These are phyloP conservation scores for Claviceps spartinae DNA, from an alignment of 2,329 filamentous ascomycete species.

Conservation along the genomic window DNA sequence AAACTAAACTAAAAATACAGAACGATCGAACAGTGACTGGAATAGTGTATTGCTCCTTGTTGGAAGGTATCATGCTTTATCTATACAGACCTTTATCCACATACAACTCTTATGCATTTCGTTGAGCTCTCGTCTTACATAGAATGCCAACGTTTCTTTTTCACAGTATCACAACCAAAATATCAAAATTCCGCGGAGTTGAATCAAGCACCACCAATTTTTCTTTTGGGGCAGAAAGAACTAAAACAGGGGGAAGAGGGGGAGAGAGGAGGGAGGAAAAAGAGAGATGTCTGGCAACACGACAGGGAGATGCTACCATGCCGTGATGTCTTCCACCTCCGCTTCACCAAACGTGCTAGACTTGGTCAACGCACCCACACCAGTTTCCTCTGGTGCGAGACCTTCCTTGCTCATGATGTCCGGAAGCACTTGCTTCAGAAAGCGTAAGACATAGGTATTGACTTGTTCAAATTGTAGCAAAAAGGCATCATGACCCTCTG, in stretches of 20 bases:
- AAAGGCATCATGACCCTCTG: constrained; percentile 94
- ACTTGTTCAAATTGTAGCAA: constrained; percentile 95
- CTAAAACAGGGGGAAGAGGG: background rate
- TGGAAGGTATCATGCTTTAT: background rate
- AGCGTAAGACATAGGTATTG: constrained; percentile 72
- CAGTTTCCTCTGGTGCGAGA: constrained; percentile 32
- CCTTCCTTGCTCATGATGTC: constrained; percentile 69
- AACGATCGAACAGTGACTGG: background rate
- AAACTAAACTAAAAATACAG: background rate
- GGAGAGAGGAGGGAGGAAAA: background rate
- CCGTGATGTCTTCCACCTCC: constrained; percentile 91
- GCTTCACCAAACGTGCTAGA: constrained; percentile 90
- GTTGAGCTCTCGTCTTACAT: background rate
- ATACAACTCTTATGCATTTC: background rate
- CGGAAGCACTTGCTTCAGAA: constrained; percentile 68
- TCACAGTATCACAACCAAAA: background rate
- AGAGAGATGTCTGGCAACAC: background rate
- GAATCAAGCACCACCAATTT: background rate
- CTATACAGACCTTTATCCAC: background rate
- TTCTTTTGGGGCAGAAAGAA: no score
- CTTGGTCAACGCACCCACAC: constrained; percentile 57
- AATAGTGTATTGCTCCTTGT: background rate
- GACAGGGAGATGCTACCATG: constrained; percentile 51
- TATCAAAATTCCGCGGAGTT: background rate
- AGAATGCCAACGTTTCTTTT: background rate